Evolutionary conservation across 2,329 filamentous ascomycete species (phyloP), one percentile per base, ranked within the genome.

Genomic region (Arthrobotrys iridis): DNA sequence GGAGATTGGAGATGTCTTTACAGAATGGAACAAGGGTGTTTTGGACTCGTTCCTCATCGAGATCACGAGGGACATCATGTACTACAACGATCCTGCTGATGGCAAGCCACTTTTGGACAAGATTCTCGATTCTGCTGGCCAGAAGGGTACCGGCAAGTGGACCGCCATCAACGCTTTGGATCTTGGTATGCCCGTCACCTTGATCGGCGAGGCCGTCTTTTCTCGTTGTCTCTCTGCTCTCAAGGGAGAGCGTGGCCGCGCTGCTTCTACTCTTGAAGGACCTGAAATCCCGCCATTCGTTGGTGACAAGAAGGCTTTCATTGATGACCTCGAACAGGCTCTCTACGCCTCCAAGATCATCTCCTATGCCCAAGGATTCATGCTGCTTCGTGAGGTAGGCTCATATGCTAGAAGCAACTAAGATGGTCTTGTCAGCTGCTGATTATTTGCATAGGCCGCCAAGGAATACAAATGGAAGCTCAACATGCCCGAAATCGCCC

Each of bases 131-230:
- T 91, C 94, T 85, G 95, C 95, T 81, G 95, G 95, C 80, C 95
- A 99, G 88, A 99, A 99, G 88, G 95, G 95, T 86, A 98, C 95
- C 80, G 95, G 95, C 86, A 98, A 99, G 88, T 99, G 95, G 95
- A 99, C 95, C 79, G 94, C 95, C 82, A 96, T 99, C 86, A 99
- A 99, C 85, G 93, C 95, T 79, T 90, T 99, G 76, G 95, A 99
- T 84, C 91, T 99, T 77, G 95, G 95, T 82, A 96, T 96, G 93
- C 95, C 95, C 82, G 95, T 99, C 80, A 98, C 95, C 77, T 87
- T 99, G 80, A 99, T 99, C 80, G 95, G 94, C 77, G 95, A 99
- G 88, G 91, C 95, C 79, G 95, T 99, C 80, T 93, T 98, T 82
- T 89, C 93, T 79, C 92, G 95, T 82, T 98, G 95, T 88, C 84